Evolutionary conservation across 164 flowering plant genomes (phyloP).

Genomic region (Santalum album): DNA sequence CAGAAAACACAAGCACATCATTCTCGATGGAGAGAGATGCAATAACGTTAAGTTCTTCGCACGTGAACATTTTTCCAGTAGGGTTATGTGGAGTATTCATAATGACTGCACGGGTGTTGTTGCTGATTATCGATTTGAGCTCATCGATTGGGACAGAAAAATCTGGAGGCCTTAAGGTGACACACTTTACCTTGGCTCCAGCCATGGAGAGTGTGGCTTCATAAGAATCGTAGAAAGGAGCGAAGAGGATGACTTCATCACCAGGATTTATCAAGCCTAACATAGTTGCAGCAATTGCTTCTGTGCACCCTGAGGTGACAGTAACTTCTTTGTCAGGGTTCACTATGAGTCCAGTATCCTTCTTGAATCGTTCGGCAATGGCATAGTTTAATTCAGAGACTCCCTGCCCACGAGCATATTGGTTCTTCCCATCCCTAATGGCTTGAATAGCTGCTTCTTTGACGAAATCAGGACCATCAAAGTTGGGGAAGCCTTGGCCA

Average conservation of each 20-base stretch:
- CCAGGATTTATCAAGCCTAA: slow-evolving; percentile 92
- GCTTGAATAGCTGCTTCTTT: slow-evolving; percentile 96
- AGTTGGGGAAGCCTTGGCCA: slow-evolving; percentile 96
- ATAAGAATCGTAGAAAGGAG: slow-evolving; percentile 96
- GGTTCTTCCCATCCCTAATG: slow-evolving; percentile 84
- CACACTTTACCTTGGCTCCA: slow-evolving; percentile 64
- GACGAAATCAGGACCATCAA: slow-evolving; percentile 96
- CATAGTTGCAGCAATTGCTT: slow-evolving; percentile 95
- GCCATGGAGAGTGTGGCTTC: slow-evolving; percentile 96
- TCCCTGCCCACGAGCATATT: slow-evolving; percentile 93
- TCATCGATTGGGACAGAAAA: slow-evolving; percentile 75
- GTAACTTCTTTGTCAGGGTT: slow-evolving; percentile 96
- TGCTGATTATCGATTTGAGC: slow-evolving; percentile 56
- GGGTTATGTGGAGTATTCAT: slow-evolving; percentile 95
- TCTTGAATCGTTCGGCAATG: slow-evolving; percentile 68
- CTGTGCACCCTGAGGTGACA: slow-evolving; percentile 96
- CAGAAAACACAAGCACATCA: slow-evolving; percentile 75
- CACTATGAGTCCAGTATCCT: slow-evolving; percentile 72
- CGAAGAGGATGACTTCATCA: slow-evolving; percentile 89
- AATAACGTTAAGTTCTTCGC: slow-evolving; percentile 63
- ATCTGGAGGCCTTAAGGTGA: slow-evolving; percentile 82
- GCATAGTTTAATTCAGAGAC: slow-evolving; percentile 81
- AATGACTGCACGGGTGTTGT: slow-evolving; percentile 77
- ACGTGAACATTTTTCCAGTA: slow-evolving; percentile 85
- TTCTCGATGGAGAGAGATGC: slow-evolving; percentile 83